Conservation (phyloP, 108 stramenopile species). For the Thalassiosira profunda region DNA sequence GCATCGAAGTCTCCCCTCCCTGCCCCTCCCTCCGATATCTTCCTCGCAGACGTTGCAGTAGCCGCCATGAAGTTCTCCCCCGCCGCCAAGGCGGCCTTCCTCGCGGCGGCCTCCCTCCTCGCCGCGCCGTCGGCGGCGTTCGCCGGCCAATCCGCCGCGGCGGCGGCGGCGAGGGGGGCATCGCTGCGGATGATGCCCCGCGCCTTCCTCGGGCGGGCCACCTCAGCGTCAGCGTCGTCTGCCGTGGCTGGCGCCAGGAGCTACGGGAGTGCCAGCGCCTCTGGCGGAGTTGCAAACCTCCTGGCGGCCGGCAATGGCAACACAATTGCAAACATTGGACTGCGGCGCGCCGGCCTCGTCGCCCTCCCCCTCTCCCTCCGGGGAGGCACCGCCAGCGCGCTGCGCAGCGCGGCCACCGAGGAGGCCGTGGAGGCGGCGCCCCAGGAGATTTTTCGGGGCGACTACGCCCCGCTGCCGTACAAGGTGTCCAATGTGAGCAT, state of each 20-base stretch:
- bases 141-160: not conserved
- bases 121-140: not conserved
- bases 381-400: slow-evolving; percentile 5
- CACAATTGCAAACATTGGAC: too few relatives aligned
- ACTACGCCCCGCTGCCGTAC: slow-evolving; percentile 41
- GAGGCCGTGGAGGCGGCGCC: not conserved
- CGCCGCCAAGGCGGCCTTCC: slow-evolving; percentile 2
- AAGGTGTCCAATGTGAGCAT: slow-evolving; percentile 40
- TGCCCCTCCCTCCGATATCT: too few relatives aligned
- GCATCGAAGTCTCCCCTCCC: too few relatives aligned
- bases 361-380: not conserved
- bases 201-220: not conserved
- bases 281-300: too few relatives aligned
- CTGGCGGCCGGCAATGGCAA: too few relatives aligned
- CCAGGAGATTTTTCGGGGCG: slow-evolving; percentile 25
- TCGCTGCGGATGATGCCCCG: not conserved
- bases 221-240: too few relatives aligned
- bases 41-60: too few relatives aligned
- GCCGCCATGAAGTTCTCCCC: not conserved
- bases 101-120: not conserved
- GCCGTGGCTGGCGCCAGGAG: too few relatives aligned
- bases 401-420: slow-evolving; percentile 18
- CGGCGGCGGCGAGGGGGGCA: not conserved
- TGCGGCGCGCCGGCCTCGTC: too few relatives aligned
- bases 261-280: too few relatives aligned